Base-by-base conservation (phyloP, 768 basidiomycete species). In the Pleurotus ostreatus region DNA sequence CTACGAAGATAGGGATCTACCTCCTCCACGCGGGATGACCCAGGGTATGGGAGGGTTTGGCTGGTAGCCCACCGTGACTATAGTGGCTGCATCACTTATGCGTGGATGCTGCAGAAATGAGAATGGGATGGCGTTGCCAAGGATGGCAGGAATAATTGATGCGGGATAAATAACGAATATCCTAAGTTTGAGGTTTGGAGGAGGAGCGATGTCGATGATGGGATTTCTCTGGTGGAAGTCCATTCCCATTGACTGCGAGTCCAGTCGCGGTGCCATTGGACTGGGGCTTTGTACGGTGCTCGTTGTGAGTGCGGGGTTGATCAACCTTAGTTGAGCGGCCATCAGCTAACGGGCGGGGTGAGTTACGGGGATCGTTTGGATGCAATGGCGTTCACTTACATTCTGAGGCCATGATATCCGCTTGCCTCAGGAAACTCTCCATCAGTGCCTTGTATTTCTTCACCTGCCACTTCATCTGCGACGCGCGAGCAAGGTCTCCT, bases 401-500 rank as follows among this genome's bases (percentile, higher is more conserved):
- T 75, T 86, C 83, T 37, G 86, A 65, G 39, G 86, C 65, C 67
- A 84, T 84, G 8, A 78, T 67, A 60, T 91, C 89, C 20, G 91
- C 91, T 70, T 92, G 89, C 40, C 81, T 77, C 60, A 84, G 85
- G 63, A 89, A 92, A 59, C 86, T 88, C 69, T 90, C 84, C 80
- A 86, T 89, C 55, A 93, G 72, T 25, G 85, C 82, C 34, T 86
- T 83, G 69, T 89, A 92, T 16, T 85, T 80, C 72, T 88, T 87
- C 57, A 91, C 87, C 68, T 91, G 88, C 85, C 88, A 91, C 63
- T 84, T 84, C 77, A 92, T 83, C 73, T 94, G 85, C 23, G 78
- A 74, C 26, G 90, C 90, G 46, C 89, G 81, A 7, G 88, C 84
- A 44, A 73, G 58, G 65, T 94, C 91, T 0, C 89, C 89, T 66